These are phyloP conservation scores for Chaetomium globosum DNA, from an alignment of 2,329 filamentous ascomycete genomes.

Conservation along the genomic window DNA sequence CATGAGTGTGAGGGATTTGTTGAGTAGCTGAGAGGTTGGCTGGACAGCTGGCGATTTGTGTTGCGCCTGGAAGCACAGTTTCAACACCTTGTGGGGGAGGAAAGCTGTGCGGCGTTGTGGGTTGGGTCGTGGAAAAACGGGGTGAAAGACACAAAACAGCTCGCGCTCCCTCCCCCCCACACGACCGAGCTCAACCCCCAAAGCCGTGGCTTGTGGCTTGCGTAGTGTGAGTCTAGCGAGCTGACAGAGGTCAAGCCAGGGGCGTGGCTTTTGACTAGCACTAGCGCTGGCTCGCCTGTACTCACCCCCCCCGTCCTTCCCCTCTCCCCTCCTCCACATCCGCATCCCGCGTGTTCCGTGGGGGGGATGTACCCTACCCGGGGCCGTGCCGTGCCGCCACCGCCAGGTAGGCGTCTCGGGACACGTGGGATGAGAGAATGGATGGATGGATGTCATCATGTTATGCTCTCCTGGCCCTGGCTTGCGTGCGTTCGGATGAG, in stretches of 20 bases:
- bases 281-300: background rate
- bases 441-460: too few relatives aligned
- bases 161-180: too few relatives aligned
- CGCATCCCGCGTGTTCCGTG: background rate
- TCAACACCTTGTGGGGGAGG: background rate
- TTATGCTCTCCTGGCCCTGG: too few relatives aligned
- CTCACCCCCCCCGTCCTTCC: background rate
- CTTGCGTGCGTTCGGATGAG: too few relatives aligned
- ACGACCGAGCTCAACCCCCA: background rate
- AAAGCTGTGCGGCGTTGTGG: background rate
- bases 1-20: constrained; percentile 58
- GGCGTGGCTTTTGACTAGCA: background rate
- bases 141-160: background rate
- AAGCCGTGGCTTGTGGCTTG: constrained; percentile 3
- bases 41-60: background rate
- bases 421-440: background rate
- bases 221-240: background rate
- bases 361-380: background rate
- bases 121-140: background rate
- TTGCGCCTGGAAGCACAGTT: background rate
- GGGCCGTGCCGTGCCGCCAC: background rate
- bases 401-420: background rate
- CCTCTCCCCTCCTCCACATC: too few relatives aligned
- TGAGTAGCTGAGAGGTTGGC: constrained; percentile 46
- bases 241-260: background rate